Percentiles rank a stretch among this genome's conserved stretches.
These are phyloP conservation scores for Mortierella sp. DNA, from an alignment of 371 early-diverging fungal genomes.

Conservation along the genomic window DNA sequence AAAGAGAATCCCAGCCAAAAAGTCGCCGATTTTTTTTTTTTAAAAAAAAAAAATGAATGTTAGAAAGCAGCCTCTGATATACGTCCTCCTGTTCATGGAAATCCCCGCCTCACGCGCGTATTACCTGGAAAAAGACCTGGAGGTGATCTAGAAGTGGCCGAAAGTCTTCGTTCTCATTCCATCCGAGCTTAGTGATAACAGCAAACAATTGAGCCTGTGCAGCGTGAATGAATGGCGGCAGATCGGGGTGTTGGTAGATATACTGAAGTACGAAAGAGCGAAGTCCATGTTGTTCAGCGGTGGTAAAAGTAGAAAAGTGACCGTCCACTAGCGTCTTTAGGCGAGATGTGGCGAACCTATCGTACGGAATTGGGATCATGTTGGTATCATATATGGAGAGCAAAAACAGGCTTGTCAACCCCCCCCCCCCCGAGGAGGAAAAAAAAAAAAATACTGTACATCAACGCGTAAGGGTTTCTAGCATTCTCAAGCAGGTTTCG, in stretches of 20 bases:
- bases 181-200: constrained; percentile 82
- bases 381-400: neutral
- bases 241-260: constrained; percentile 70
- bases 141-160: constrained; percentile 71
- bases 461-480: constrained; percentile 75
- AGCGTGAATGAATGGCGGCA: constrained; percentile 75
- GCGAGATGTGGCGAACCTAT: constrained; percentile 70
- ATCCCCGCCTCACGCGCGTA: neutral
- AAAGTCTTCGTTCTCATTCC: constrained; percentile 82
- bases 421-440: neutral
- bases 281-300: constrained; percentile 57
- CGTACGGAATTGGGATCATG: neutral
- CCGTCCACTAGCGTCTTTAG: constrained; percentile 74
- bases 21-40: too few species aligned
- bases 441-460: constrained; percentile 55
- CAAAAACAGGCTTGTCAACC: too few species aligned
- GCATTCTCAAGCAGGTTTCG: constrained; percentile 78
- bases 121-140: constrained; percentile 74
- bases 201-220: constrained; percentile 78
- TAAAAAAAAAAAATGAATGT: neutral
- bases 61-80: too few species aligned
- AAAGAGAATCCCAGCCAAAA: neutral
- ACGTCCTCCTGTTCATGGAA: too few species aligned
- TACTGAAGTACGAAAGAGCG: constrained; percentile 71
- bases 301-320: constrained; percentile 74